phyloP scores from a whole-genome alignment of 805 yeast species.

The Kluyveromyces lactis region DNA sequence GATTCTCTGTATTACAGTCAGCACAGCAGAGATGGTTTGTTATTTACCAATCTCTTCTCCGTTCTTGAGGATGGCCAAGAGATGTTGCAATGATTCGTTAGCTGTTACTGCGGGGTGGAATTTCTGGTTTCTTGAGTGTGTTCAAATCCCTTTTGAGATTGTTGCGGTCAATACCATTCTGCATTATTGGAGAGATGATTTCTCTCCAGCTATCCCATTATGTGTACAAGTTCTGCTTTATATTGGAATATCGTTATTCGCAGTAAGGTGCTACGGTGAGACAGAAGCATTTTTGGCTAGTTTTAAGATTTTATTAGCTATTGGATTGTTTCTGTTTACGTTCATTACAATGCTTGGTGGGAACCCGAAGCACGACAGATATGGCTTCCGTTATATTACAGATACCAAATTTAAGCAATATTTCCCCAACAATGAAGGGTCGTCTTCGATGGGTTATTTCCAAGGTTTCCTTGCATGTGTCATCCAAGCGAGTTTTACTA shows the following conservation, averaged over 20 bases:
- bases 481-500: slow-evolving; percentile 65
- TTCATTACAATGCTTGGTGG: slow-evolving; percentile 84
- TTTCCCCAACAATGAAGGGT: slow-evolving; percentile 38
- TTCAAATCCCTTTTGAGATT: slow-evolving; percentile 75
- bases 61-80: slow-evolving; percentile 62
- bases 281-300: slow-evolving; percentile 72
- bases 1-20: slow-evolving; percentile 54
- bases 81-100: slow-evolving; percentile 68
- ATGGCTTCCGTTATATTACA: slow-evolving; percentile 51
- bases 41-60: slow-evolving; percentile 73
- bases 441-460: slow-evolving; percentile 45
- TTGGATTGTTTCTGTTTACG: slow-evolving; percentile 70
- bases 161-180: slow-evolving; percentile 72
- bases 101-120: slow-evolving; percentile 76
- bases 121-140: slow-evolving; percentile 67
- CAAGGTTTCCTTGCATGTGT: slow-evolving; percentile 66
- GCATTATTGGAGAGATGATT: slow-evolving; percentile 75
- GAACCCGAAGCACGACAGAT: slow-evolving; percentile 59
- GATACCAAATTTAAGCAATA: slow-evolving; percentile 50
- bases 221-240: slow-evolving; percentile 58
- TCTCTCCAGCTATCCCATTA: slow-evolving; percentile 62
- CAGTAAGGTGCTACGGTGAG: slow-evolving; percentile 73
- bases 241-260: slow-evolving; percentile 56
- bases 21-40: slow-evolving; percentile 74
- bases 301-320: slow-evolving; percentile 62